Evolutionary conservation across 768 basidiomycete species (phyloP).

Genomic region (Lactifluus pinguis): DNA sequence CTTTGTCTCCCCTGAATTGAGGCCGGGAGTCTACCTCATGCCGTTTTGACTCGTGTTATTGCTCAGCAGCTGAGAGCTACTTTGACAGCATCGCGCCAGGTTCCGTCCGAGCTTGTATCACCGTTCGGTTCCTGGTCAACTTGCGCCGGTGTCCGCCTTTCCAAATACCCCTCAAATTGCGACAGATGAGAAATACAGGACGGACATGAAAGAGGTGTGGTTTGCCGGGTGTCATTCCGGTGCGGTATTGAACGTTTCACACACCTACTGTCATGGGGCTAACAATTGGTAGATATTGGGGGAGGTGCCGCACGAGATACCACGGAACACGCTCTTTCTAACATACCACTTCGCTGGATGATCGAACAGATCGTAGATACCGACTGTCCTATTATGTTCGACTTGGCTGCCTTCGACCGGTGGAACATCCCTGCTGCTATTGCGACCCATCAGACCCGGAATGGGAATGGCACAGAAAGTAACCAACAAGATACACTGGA

Average conservation of each 20-base stretch:
- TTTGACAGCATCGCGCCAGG: slow-evolving; percentile 48
- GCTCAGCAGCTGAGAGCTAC: neutral
- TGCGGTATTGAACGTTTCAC: neutral
- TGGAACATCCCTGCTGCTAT: slow-evolving; percentile 6
- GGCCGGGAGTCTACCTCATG: too few species aligned
- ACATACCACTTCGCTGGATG: slow-evolving; percentile 20
- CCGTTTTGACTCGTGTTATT: too few species aligned
- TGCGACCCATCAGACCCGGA: neutral
- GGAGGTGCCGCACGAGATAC: slow-evolving; percentile 7
- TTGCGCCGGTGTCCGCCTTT: neutral
- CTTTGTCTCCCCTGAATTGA: too few species aligned
- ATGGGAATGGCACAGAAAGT: too few species aligned
- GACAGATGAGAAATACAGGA: neutral
- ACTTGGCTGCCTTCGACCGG: slow-evolving; percentile 1
- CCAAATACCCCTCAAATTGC: neutral
- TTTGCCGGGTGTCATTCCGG: slow-evolving; percentile 18
- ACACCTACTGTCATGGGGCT: neutral
- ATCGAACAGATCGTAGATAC: slow-evolving; percentile 7
- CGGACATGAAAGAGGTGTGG: slow-evolving; percentile 17
- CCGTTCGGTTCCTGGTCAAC: slow-evolving; percentile 26
- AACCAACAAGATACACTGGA: slow-evolving; percentile 17
- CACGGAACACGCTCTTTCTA: slow-evolving; percentile 3
- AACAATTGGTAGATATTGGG: slow-evolving; percentile 10
- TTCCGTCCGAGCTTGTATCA: slow-evolving; percentile 60
- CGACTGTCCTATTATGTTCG: slow-evolving; percentile 7